Conservation (phyloP, 148 eudicot species). For the Drosera capensis region DNA sequence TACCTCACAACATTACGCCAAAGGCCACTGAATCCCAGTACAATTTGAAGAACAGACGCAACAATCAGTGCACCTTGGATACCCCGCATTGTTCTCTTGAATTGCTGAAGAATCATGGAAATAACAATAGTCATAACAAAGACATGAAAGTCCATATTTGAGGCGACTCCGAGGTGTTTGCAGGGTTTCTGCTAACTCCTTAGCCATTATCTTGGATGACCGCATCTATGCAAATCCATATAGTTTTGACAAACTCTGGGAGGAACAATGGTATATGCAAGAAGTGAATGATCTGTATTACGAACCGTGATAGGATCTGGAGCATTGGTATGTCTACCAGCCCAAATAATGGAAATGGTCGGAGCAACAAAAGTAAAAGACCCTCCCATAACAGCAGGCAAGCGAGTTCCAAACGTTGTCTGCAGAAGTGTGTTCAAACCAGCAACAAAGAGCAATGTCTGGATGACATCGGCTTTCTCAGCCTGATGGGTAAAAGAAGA, state of each 20-base stretch:
- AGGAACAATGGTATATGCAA: no score
- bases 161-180: no score
- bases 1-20: constrained; percentile 94
- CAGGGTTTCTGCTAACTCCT: no score
- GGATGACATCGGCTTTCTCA: constrained; percentile 95
- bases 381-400: constrained; percentile 94
- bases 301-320: constrained; percentile 52
- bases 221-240: no score
- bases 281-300: constrained; percentile 5
- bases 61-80: constrained; percentile 92
- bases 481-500: constrained; percentile 23
- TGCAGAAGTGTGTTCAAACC: constrained; percentile 88
- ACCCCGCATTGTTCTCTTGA: constrained; percentile 69
- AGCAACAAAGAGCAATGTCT: constrained; percentile 89
- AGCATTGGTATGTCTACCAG: constrained; percentile 65
- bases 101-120: constrained; percentile 39
- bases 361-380: constrained; percentile 94
- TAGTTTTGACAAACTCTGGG: no score
- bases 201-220: no score
- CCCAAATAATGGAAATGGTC: constrained; percentile 81
- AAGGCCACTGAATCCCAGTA: constrained; percentile 95
- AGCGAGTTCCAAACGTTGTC: constrained; percentile 69
- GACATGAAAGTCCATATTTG: no score
- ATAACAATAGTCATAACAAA: not conserved
- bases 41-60: constrained; percentile 89